Evolutionary conservation across 2,329 filamentous ascomycete genomes (phyloP), one percentile per base, ranked within the genome.

Genomic region (Sporothrix humicola): DNA sequence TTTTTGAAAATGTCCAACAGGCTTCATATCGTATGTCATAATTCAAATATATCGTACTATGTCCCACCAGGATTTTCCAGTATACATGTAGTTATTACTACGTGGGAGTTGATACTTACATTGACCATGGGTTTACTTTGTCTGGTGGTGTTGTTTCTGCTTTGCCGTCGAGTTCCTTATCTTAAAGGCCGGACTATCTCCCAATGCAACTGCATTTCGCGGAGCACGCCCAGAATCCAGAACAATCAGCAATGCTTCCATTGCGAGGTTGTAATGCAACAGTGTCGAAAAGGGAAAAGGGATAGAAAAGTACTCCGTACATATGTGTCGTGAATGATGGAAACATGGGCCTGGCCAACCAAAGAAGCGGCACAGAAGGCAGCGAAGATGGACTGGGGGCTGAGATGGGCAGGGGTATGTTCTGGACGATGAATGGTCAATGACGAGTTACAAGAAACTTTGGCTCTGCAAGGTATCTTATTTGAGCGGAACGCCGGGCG

Each of bases 161-260:
- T 66, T 48, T 26, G n/a, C 52, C 3, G 6, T n/a, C 10, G 9
- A 4, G n/a, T 15, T 48, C n/a, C 42, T 48, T 23, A 48, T 31
- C 65, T 17, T 52, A 52, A 44, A 42, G 42, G 8, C 37, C 37
- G 59, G 26, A 26, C 37, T 69, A 17, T n/a, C 3, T 54, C 46
- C 26, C 23, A 69, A 20, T 54, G 66, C 17, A 20, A 50, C 2
- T 26, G 63, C 10, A 8, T 26, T 66, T 42, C 61, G 46, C 20
- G 15, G 63, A 26, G 42, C 44, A 20, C 65, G 46, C 54, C 65
- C 23, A 54, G 48, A 69, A 54, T 69, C 65, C 23, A 69, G 48
- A 69, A 54, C 46, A 31, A 69, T 37, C 23, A 69, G 20, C 20
- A 20, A 31, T n/a, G 65, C 65, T 56, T 69, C 48, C 48, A 69